Evolutionary conservation across 169 alveolate genomes (phyloP), one percentile per base, ranked within the genome.

Genomic region (Plasmodium inui): DNA sequence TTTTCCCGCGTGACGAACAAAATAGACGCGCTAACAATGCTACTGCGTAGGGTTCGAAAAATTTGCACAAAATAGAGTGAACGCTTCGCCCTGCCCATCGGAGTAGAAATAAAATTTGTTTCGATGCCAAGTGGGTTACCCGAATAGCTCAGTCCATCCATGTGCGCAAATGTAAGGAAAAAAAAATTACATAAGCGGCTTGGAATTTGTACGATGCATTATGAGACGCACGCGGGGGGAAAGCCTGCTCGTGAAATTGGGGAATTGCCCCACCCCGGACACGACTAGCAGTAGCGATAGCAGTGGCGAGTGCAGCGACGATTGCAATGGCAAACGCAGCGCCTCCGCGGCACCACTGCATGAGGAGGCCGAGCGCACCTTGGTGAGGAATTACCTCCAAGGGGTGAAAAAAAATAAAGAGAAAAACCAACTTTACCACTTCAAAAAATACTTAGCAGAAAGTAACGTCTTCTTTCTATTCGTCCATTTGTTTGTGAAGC

Each of bases 381-480:
- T 26, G 44, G 73, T 37, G 34, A 34, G 26, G 34, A 80, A 89
- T 30, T 89, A 39, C 50, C 30, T 89, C 30, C 67, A 89, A 70
- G 46, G 70, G 19, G 44, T 70, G 26, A 17, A 79, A 34, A 41
- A 89, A 79, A 67, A 89, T 89, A 80, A 89, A 80, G 90, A 89
- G 26, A 80, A 73, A 26, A 26, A 89, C 57, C 37, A 80, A 14
- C 26, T 79, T 22, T 89, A 80, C 73, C 79, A 79, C 5, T 89
- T 89, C 50, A 39, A 46, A 46, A 89, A 89, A 19, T 89, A 89
- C 50, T 8, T 89, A 67, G 82, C 72, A 17, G 94, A 89, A 50
- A 71, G 39, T 30, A 80, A 89, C 34, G 50, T 89, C 26, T 89
- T 89, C 67, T 44, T 44, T 73, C 34, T 79, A 8, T 80, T 89